phyloP scores from a whole-genome alignment of 2,329 filamentous ascomycete species.

The Trichoderma koningii region DNA sequence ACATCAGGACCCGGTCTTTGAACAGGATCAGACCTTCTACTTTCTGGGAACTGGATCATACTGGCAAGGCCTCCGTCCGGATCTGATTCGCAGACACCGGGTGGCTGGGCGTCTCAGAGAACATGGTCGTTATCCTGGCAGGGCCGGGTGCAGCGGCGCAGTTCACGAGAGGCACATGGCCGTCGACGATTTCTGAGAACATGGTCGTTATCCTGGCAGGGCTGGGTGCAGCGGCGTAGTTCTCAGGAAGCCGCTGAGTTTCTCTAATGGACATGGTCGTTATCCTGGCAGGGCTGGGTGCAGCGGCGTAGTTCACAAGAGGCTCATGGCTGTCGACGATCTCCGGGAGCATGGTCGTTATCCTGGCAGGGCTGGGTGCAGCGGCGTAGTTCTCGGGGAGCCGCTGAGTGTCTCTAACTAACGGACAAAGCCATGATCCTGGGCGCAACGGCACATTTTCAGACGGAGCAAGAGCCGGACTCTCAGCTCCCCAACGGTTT shows the following conservation, averaged over 20 bases:
- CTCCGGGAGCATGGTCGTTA: conserved; percentile 14
- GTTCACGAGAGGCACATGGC: not conserved
- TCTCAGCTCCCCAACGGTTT: too few species aligned
- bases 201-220: conserved; percentile 20
- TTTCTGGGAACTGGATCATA: conserved; percentile 6
- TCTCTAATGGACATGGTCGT: not conserved
- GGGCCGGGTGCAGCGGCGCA: too few species aligned
- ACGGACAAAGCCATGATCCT: too few species aligned
- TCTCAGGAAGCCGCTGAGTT: not conserved
- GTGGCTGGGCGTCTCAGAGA: too few species aligned
- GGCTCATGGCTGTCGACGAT: not conserved
- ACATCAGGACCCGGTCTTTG: not conserved
- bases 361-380: conserved; percentile 19
- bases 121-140: too few species aligned
- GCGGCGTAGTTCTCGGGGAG: conserved; percentile 1
- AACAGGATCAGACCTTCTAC: not conserved
- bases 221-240: conserved; percentile 17
- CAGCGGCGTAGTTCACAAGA: conserved; percentile 8
- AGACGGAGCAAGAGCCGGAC: too few species aligned
- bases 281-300: not conserved
- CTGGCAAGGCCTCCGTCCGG: not conserved
- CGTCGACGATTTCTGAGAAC: not conserved
- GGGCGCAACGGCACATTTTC: too few species aligned
- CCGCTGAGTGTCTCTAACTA: too few species aligned
- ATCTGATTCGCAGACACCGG: not conserved